These are phyloP conservation scores for Theobroma grandiflorum DNA, from an alignment of 441 rosid genomes.

Conservation along the genomic window DNA sequence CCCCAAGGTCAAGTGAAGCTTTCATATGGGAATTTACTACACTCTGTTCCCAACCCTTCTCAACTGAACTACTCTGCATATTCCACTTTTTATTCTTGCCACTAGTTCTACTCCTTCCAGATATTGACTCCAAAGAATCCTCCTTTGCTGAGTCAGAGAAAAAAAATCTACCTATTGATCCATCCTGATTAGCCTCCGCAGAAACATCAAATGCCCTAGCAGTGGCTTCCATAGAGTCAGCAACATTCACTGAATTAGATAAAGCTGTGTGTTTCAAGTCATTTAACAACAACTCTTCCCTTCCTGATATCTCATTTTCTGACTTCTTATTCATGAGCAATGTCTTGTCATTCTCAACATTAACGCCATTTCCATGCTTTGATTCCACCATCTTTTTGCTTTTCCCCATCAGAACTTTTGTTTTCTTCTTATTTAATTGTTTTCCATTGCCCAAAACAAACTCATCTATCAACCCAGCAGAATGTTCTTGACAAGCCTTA, in stretches of 20 bases:
- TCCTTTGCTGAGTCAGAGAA: slow-evolving; percentile 33
- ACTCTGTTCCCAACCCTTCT: slow-evolving; percentile 30
- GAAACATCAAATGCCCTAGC: slow-evolving; percentile 36
- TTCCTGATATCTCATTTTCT: slow-evolving; percentile 32
- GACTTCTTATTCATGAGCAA: slow-evolving; percentile 28
- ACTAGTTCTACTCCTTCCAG: slow-evolving; percentile 30
- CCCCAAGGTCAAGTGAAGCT: slow-evolving; percentile 36
- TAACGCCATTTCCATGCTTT: slow-evolving; percentile 26
- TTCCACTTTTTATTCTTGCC: slow-evolving; percentile 37
- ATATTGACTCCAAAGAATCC: slow-evolving; percentile 39
- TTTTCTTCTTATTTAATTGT: slow-evolving; percentile 36
- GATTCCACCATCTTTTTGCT: slow-evolving; percentile 28
- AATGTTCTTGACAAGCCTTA: slow-evolving; percentile 37
- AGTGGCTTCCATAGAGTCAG: slow-evolving; percentile 32
- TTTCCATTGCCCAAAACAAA: slow-evolving; percentile 29
- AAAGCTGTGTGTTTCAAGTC: slow-evolving; percentile 32
- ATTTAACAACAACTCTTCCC: slow-evolving; percentile 29
- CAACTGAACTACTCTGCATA: slow-evolving; percentile 29
- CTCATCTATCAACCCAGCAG: slow-evolving; percentile 34
- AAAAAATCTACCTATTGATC: slow-evolving; percentile 26
- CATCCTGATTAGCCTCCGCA: slow-evolving; percentile 31
- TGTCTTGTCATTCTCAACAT: slow-evolving; percentile 27
- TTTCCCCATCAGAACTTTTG: slow-evolving; percentile 28
- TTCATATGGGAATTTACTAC: slow-evolving; percentile 16
- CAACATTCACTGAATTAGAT: slow-evolving; percentile 22